These are phyloP conservation scores for Backusella tarrabulga DNA, from an alignment of 192 early-diverging fungal species.

Conservation along the genomic window DNA sequence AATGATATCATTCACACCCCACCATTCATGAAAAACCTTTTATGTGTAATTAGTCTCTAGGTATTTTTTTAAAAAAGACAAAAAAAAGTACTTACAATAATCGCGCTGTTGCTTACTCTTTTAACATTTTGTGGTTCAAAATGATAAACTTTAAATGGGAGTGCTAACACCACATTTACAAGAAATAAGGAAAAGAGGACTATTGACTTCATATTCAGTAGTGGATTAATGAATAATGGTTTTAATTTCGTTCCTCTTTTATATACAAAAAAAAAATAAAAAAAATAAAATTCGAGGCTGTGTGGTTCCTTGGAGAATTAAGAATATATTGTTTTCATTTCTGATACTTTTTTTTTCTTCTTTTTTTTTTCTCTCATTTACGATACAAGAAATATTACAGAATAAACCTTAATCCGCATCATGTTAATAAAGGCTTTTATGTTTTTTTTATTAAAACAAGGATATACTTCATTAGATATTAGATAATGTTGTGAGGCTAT, in stretches of 20 bases:
- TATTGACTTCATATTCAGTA: neutral
- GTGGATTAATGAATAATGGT: neutral
- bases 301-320: neutral
- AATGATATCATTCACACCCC: constrained; percentile 48
- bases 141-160: constrained; percentile 20
- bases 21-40: constrained; percentile 34
- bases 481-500: neutral
- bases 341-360: neutral
- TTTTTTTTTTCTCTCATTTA: neutral
- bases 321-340: neutral
- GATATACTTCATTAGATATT: neutral
- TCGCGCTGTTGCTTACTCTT: constrained; percentile 11
- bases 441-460: neutral
- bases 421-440: neutral
- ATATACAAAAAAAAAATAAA: neutral
- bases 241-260: neutral
- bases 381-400: neutral
- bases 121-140: constrained; percentile 21
- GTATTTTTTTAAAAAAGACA: neutral
- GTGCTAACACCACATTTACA: neutral
- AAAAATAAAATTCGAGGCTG: neutral
- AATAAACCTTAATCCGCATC: neutral
- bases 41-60: neutral
- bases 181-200: neutral
- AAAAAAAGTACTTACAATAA: constrained; percentile 24